Conservation (phyloP, 306 rosid genomes). For the Abrus precatorius region DNA sequence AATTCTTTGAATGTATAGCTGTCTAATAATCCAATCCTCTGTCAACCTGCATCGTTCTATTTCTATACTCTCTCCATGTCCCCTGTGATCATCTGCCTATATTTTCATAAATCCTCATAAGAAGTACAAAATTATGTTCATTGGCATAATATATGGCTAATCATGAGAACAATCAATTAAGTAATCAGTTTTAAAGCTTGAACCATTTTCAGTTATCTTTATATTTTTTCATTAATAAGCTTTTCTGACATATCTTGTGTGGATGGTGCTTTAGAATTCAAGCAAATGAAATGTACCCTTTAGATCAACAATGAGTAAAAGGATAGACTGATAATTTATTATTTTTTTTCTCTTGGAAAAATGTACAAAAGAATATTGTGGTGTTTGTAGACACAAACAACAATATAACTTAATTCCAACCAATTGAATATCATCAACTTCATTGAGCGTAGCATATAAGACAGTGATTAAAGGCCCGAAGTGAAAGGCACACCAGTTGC, state of each 20-base stretch:
- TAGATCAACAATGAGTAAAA: neutral
- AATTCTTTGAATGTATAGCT: conserved; percentile 7
- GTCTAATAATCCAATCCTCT: conserved; percentile 74
- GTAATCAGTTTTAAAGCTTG: too few relatives aligned
- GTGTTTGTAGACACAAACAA: conserved; percentile 39
- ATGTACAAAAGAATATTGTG: conserved; percentile 54
- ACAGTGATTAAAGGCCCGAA: conserved; percentile 57
- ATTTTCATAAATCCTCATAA: conserved; percentile 73
- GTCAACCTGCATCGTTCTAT: conserved; percentile 69
- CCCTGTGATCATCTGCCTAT: conserved; percentile 61
- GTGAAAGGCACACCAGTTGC: conserved; percentile 80
- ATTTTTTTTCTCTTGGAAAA: conserved; percentile 29
- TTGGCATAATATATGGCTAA: conserved; percentile 50
- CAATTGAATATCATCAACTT: neutral
- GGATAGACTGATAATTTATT: conserved; percentile 8
- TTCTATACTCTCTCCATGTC: conserved; percentile 60
- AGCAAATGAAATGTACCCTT: too few relatives aligned
- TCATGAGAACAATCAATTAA: too few relatives aligned
- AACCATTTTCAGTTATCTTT: too few relatives aligned
- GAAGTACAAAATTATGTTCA: conserved; percentile 80
- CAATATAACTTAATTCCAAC: conserved; percentile 30
- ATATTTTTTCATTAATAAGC: too few relatives aligned
- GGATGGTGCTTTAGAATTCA: too few relatives aligned
- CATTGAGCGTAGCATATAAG: neutral
- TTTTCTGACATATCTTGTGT: too few relatives aligned